Conservation (phyloP, 352 stramenopile genomes). For the Phytophthora ohioensis region DNA sequence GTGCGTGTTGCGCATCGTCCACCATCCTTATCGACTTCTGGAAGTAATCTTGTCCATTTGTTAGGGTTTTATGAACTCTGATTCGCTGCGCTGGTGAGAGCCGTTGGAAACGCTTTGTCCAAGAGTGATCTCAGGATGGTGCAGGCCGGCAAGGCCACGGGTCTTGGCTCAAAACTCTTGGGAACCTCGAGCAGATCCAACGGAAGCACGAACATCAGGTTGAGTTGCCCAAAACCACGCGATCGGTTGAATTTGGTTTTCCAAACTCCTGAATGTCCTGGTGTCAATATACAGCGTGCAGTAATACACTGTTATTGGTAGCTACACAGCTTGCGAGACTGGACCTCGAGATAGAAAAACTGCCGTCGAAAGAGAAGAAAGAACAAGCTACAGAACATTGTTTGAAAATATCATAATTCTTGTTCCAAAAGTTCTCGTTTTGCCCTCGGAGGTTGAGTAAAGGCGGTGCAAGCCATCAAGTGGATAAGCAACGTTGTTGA, state of each 20-base stretch:
- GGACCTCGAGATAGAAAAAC: background rate
- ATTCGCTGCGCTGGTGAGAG: background rate
- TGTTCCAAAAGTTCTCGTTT: no score
- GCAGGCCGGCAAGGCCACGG: background rate
- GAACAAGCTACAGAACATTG: no score
- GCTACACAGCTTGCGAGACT: background rate
- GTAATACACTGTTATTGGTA: background rate
- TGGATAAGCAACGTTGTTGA: background rate
- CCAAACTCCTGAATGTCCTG: no score
- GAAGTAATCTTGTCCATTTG: conserved; percentile 5
- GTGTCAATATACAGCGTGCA: background rate
- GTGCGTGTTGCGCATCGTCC: no score
- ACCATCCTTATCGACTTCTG: background rate
- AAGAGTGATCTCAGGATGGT: background rate
- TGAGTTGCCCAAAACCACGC: background rate
- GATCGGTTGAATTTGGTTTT: background rate
- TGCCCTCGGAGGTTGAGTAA: background rate
- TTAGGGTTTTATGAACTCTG: background rate
- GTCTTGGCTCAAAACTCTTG: background rate
- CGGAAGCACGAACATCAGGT: background rate
- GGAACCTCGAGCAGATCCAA: background rate
- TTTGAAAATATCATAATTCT: no score
- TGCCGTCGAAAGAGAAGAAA: background rate
- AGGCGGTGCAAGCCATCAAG: background rate
- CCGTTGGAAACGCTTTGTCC: background rate